Conservation (phyloP, 176 grass and related monocot genomes). For the Raddia guianensis region DNA sequence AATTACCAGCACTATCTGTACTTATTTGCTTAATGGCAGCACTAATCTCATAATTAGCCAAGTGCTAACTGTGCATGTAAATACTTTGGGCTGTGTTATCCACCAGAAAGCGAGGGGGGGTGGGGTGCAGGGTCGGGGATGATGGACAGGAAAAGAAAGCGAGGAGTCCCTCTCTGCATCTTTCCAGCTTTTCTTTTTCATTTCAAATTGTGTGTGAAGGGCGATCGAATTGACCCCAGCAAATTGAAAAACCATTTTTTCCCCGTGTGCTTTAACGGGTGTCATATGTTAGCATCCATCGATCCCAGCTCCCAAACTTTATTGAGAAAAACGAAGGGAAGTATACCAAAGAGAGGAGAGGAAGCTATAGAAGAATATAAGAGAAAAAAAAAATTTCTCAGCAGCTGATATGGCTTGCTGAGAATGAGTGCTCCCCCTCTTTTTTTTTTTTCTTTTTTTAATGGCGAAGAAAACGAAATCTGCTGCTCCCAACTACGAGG, state of each 20-base stretch:
- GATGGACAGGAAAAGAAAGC: constrained; percentile 42
- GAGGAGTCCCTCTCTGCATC: constrained; percentile 55
- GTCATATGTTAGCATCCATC: constrained; percentile 33
- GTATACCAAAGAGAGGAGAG: too few species aligned
- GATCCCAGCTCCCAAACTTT: constrained; percentile 12
- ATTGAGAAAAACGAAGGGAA: neutral
- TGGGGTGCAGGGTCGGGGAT: neutral
- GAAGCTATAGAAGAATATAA: too few species aligned
- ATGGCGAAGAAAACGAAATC: constrained; percentile 24
- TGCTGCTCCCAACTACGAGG: neutral
- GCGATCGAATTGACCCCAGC: constrained; percentile 19
- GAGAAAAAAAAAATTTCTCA: constrained; percentile 18
- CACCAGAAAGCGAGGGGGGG: neutral
- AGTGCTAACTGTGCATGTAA: neutral
- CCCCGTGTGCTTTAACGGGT: constrained; percentile 45
- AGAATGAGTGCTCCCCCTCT: too few species aligned
- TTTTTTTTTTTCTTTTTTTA: too few species aligned
- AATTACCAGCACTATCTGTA: neutral
- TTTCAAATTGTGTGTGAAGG: constrained; percentile 52
- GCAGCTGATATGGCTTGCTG: too few species aligned
- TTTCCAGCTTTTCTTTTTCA: constrained; percentile 66
- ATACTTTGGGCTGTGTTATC: neutral
- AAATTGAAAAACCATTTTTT: constrained; percentile 1
- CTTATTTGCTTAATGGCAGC: neutral
- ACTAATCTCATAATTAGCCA: neutral